Evolutionary conservation across 2,329 filamentous ascomycete genomes (phyloP), one percentile per base, ranked within the genome.

Genomic region (Thermoascus crustaceus): DNA sequence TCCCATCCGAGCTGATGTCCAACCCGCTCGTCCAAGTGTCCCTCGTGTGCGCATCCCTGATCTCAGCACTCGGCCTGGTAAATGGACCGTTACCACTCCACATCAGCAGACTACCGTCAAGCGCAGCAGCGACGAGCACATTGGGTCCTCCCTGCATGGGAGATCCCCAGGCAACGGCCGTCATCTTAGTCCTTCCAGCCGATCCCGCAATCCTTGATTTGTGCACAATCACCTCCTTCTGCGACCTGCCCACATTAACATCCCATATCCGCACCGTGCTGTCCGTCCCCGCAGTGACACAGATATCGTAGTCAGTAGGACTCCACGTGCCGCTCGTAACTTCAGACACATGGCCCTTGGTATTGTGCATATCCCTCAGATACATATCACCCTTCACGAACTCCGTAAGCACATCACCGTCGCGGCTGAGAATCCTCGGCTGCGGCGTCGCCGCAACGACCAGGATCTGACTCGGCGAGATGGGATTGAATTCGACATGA

Each of bases 381-480:
- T 98, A 98, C 88, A 96, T 96, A 57, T 98, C 91, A 30, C 91
- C 91, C 64, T 98, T 98, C 48, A 87, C 82, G 46, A 94, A 96
- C 54, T 95, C 87, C 1, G 82, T 81, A 32, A 93, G 51, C 5
- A 83, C 72, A 29, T 93, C 85, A 24, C 91, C 91, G 64, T 98
- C 89, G 52, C 91, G 79, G 49, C 78, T 85, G 58, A 96, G 72
- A 16, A 98, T 79, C 58, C 87, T 88, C 8, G 89, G 85, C 58
- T 96, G 89, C 2, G 89, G 81, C 25, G 89, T 85, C 5, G 89
- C 87, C 5, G 87, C 83, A 29, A 96, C 72, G 48, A 91, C 93
- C 21, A 98, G 75, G 41, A 98, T 79, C 41, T 83, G 78, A 43
- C 79, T 75, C 7, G 86, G 85, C 2, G 85, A 80, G 16, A 85